Base-by-base conservation (phyloP, 2,329 filamentous ascomycete genomes). In the Pseudogymnoascus destructans region DNA sequence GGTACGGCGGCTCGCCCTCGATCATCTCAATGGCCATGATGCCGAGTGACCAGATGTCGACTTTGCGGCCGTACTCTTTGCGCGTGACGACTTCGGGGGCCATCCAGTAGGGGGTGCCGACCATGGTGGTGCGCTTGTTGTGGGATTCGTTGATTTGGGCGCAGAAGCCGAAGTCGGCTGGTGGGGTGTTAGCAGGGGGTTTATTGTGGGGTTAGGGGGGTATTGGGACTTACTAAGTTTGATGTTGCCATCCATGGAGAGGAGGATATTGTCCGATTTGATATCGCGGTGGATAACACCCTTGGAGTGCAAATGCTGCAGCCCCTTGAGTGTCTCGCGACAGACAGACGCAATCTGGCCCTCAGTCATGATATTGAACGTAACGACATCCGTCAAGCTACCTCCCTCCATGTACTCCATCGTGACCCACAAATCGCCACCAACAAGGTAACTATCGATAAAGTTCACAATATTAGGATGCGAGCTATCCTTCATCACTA, bases 21-120 rank as follows among this genome's bases (percentile, higher is more conserved):
- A 98, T 95, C 93, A 98, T 98, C 73, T 98, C 93, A 67, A 98
- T 97, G 6, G 93, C 90, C 93, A 98, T 97, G 74, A 98, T 98
- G 60, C 93, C 93, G 46, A 98, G 76, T 60, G 89, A 95, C 93
- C 93, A 98, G 65, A 98, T 96, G 69, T 98, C 93, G 58, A 98
- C 92, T 73, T 97, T 98, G 62, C 92, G 86, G 64, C 93, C 93
- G 72, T 98, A 98, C 73, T 97, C 93, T 72, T 97, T 97, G 40
- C 91, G 80, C 5, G 90, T 97, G 25, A 98, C 93, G 19, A 98
- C 92, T 73, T 98, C 93, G 3, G 93, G 93, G 1, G 93, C 93
- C 93, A 98, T 98, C 93, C 93, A 98, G 73, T 98, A 98, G 1
- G 93, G 93, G 6, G 93, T 97, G 58, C 93, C 93, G 46, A 98